A percentile compares a stretch with the other conserved stretches of the same genome.
Evolutionary conservation across 31 red algal genomes (phyloP).

Genomic region (Odonthalia washingtoniensis): DNA sequence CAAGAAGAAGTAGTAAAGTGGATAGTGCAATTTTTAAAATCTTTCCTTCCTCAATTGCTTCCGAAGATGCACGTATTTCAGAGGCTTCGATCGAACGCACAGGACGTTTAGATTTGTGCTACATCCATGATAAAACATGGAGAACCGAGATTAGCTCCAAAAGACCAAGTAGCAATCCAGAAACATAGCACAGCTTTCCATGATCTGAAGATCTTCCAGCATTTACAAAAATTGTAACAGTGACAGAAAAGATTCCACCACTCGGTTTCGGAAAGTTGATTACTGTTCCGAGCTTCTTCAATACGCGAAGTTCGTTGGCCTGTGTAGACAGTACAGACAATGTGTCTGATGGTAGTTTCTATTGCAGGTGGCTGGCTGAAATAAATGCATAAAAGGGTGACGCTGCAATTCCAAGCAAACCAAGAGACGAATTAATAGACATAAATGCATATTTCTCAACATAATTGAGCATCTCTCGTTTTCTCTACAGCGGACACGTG

Average conservation of each 20-base stretch:
- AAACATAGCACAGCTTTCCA: slow-evolving; percentile 1
- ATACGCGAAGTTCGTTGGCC: neutral
- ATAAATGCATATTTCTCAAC: neutral
- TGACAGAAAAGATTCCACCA: neutral
- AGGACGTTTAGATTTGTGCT: too few relatives aligned
- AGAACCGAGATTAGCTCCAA: neutral
- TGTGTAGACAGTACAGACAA: neutral
- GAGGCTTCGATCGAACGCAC: neutral
- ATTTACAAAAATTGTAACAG: slow-evolving; percentile 7
- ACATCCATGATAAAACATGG: slow-evolving; percentile 17
- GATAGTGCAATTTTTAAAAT: neutral
- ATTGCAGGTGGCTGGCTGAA: slow-evolving; percentile 9
- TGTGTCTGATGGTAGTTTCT: neutral
- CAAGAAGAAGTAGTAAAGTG: neutral
- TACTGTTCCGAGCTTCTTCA: slow-evolving; percentile 25
- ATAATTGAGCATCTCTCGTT: neutral
- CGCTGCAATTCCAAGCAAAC: slow-evolving; percentile 15
- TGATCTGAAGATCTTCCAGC: slow-evolving; percentile 14
- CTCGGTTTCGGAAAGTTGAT: neutral
- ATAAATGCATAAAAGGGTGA: slow-evolving; percentile 31
- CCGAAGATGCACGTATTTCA: neutral
- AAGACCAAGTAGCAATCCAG: slow-evolving; percentile 12
- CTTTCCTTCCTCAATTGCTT: slow-evolving; percentile 42
- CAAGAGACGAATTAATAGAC: slow-evolving; percentile 21
- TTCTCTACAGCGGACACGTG: neutral